These are phyloP conservation scores for Nicotiana obtusifolia DNA, from an alignment of 257 asterid genomes.

Conservation along the genomic window DNA sequence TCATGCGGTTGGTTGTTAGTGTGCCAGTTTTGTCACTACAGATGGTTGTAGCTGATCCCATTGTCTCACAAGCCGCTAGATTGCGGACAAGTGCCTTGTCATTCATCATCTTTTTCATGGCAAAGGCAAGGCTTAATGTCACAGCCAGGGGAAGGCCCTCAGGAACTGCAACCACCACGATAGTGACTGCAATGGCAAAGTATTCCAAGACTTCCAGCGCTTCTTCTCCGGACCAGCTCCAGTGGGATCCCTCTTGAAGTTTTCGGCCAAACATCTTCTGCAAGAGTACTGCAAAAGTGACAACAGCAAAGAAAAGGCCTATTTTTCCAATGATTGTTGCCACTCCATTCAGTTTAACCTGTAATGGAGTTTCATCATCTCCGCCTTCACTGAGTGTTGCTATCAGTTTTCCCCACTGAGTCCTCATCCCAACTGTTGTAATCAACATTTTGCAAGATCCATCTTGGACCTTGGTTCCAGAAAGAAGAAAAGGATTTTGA, in stretches of 20 bases:
- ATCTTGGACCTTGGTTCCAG: slow-evolving; percentile 19
- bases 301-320: slow-evolving; percentile 19
- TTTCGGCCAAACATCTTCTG: slow-evolving; percentile 8
- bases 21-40: slow-evolving; percentile 23
- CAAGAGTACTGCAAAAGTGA: slow-evolving; percentile 13
- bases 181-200: slow-evolving; percentile 18
- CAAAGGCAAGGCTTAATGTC: slow-evolving; percentile 20
- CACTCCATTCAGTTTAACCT: slow-evolving; percentile 18
- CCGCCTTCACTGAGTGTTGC: slow-evolving; percentile 20
- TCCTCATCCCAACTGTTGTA: slow-evolving; percentile 23
- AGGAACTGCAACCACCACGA: slow-evolving; percentile 19
- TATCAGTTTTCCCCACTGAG: slow-evolving; percentile 19
- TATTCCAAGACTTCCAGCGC: slow-evolving; percentile 16
- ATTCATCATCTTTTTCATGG: slow-evolving; percentile 24
- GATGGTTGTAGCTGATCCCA: slow-evolving; percentile 22
- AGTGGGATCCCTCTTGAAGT: slow-evolving; percentile 13
- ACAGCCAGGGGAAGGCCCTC: slow-evolving; percentile 22
- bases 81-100: slow-evolving; percentile 20
- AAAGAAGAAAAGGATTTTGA: slow-evolving; percentile 20
- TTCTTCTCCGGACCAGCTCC: slow-evolving; percentile 18
- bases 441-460: slow-evolving; percentile 18
- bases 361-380: slow-evolving; percentile 18
- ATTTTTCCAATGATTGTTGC: slow-evolving; percentile 18
- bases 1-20: slow-evolving; percentile 20
- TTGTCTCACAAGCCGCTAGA: slow-evolving; percentile 22